Evolutionary conservation across 2,329 filamentous ascomycete genomes (phyloP), one percentile per base, ranked within the genome.

Genomic region (Orbilia quercus): DNA sequence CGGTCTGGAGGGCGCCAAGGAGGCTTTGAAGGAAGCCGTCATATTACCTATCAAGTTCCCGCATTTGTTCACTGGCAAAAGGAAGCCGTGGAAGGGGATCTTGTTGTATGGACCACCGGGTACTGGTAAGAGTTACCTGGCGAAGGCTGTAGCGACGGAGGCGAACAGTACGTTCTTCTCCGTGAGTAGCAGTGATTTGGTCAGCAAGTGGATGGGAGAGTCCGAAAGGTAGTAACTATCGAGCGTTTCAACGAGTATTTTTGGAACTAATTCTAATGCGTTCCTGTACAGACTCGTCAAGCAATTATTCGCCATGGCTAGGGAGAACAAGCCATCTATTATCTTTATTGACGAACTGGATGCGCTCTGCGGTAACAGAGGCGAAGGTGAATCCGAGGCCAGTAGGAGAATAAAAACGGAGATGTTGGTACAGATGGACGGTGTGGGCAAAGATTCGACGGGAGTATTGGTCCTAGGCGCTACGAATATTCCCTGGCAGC

Each of bases 201-300:
- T 99, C 74, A 96, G 92, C 81, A 99, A 99, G 81, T 99, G 95
- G 95, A 99, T 99, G 95, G 95, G 95, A 83, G 95, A 99, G 82
- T 96, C 91, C 84, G 95, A 99, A 87, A 88, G 92, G 91, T 96
- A 83, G 53, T 84, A 78, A 18, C 23, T n/a, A 66, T 45, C 9
- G 23, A n/a, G 18, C 18, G 23, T 11, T 22, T 54, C 16, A 36
- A 22, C 14, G 20, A 23, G 2, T 14, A 42, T 11, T 14, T 23
- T 11, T 14, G 28, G 28, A 42, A 31, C 48, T 62, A 25, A 40
- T 22, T 1, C 22, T 20, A 16, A 38, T 16, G 7, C 42, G 12
- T 2, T 4, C 34, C n/a, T n/a, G n/a, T 54, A 51, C 78, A 96
- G 92, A 79, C 86, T 99, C 77, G 95, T 99, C 66, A 98, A 98